Conservation (phyloP, 2,329 filamentous ascomycete genomes). For the Alternaria burnsii region DNA sequence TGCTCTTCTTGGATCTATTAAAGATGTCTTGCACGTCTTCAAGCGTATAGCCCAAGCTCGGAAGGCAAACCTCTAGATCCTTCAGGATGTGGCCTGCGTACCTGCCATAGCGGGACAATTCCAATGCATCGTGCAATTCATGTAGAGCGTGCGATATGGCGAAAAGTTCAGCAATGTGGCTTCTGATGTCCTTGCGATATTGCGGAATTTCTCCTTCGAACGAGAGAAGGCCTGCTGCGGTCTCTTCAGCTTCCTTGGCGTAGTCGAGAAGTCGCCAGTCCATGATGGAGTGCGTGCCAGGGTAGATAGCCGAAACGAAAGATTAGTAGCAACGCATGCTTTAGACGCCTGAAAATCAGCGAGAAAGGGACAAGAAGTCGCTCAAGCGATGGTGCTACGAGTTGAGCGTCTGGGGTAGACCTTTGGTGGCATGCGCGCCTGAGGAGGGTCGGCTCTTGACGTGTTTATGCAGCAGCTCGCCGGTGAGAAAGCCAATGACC, state of each 20-base stretch:
- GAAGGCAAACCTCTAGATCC: constrained; percentile 60
- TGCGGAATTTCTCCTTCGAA: constrained; percentile 62
- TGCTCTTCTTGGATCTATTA: constrained; percentile 48
- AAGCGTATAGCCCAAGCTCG: constrained; percentile 61
- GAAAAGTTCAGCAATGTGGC: constrained; percentile 63
- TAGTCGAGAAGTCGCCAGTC: constrained; percentile 50
- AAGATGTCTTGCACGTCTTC: constrained; percentile 57
- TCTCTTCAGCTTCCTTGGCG: constrained; percentile 61
- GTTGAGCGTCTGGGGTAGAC: constrained; percentile 39
- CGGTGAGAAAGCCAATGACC: constrained; percentile 46
- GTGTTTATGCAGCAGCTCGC: constrained; percentile 47
- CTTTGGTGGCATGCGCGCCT: constrained; percentile 33
- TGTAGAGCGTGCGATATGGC: constrained; percentile 62
- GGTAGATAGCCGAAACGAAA: constrained; percentile 31
- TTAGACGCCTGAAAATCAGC: constrained; percentile 21
- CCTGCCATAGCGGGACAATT: constrained; percentile 50
- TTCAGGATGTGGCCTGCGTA: constrained; percentile 50
- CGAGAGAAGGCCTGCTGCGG: constrained; percentile 59
- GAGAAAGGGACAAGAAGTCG: constrained; percentile 17
- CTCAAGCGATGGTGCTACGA: constrained; percentile 39
- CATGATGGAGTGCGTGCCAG: constrained; percentile 45
- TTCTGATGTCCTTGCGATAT: constrained; percentile 62
- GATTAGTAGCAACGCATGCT: constrained; percentile 26
- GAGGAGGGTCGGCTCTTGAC: constrained; percentile 43
- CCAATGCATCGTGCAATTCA: constrained; percentile 56